Base-by-base conservation (phyloP, 2,329 filamentous ascomycete species). In the Periconia sp. region DNA sequence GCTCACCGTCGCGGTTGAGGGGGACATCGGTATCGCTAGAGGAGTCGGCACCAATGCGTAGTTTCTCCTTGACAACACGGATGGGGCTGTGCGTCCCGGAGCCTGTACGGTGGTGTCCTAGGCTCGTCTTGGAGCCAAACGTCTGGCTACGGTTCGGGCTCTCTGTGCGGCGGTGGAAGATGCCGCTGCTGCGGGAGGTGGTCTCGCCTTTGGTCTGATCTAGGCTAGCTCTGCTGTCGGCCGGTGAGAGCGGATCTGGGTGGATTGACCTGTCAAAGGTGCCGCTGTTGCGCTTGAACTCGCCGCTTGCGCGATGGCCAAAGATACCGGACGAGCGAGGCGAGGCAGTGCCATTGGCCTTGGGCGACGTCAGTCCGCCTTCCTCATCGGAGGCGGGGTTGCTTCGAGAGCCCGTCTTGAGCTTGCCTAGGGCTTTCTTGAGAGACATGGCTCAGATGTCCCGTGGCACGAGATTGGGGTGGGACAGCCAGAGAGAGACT, bases 1-100 rank as follows among this genome's bases (percentile, higher is more conserved):
- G 68, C 59, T 78, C 74, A 39, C 75, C 76, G 17, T 78, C 73
- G 32, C 74, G 67, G 61, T 78, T 78, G 51, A 78, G 65, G 13
- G 75, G 74, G 7, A 49, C 32, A 31, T 67, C 63, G 23, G 56
- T 55, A 8, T 68, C 66, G 46, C 61, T 65, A 17, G 63, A 66
- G 16, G 64, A 64, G 46, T 56, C 55, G 25, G 57, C 50, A 36
- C 57, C 65, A 38, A 73, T 56, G 49, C 68, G 66, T 22, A 73
- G 61, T 57, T 70, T 72, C 55, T 71, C 68, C 46, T 66, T 70
- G 50, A 73, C 57, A 7, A 61, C 63, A 5, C 69, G 63, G 40
- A 73, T 68, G 22, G 71, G 71, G 52, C 66, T 70, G 51, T 65
- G 61, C 38, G 59, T 59, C 29, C 40, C 46, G 8, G 63, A 66